phyloP scores from a whole-genome alignment of 2,329 filamentous ascomycete genomes.

The Fusarium sp. region DNA sequence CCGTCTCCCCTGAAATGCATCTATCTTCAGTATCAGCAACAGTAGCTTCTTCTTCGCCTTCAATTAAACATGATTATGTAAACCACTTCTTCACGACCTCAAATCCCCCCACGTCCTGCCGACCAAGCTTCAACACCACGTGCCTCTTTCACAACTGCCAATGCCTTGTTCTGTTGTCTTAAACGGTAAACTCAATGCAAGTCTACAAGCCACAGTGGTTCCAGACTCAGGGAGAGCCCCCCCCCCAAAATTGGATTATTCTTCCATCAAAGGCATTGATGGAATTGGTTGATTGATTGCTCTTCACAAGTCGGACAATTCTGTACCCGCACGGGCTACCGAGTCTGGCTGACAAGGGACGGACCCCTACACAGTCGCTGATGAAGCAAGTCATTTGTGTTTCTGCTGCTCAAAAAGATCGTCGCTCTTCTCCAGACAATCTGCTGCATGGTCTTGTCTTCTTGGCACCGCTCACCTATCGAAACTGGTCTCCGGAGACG shows the following conservation, averaged over 20 bases:
- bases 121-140: slow-evolving; percentile 37
- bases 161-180: slow-evolving; percentile 11
- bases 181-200: slow-evolving; percentile 3
- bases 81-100: not conserved
- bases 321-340: not conserved
- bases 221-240: slow-evolving; percentile 1
- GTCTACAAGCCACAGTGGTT: slow-evolving; percentile 27
- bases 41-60: not conserved
- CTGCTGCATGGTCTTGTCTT: not conserved
- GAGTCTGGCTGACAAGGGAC: slow-evolving; percentile 8
- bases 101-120: slow-evolving; percentile 23
- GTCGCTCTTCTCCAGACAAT: not conserved
- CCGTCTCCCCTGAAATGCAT: not conserved
- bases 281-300: not conserved
- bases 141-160: slow-evolving; percentile 24
- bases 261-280: not conserved
- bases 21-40: not conserved
- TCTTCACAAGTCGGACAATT: slow-evolving; percentile 1
- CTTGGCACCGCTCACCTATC: not conserved
- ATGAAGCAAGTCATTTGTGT: not conserved
- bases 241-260: not conserved
- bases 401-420: not conserved
- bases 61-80: slow-evolving; percentile 7
- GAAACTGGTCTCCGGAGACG: not conserved
- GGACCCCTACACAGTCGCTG: not conserved